These are phyloP conservation scores for Hylodesmum podocarpum DNA, from an alignment of 306 rosid genomes.

Conservation along the genomic window DNA sequence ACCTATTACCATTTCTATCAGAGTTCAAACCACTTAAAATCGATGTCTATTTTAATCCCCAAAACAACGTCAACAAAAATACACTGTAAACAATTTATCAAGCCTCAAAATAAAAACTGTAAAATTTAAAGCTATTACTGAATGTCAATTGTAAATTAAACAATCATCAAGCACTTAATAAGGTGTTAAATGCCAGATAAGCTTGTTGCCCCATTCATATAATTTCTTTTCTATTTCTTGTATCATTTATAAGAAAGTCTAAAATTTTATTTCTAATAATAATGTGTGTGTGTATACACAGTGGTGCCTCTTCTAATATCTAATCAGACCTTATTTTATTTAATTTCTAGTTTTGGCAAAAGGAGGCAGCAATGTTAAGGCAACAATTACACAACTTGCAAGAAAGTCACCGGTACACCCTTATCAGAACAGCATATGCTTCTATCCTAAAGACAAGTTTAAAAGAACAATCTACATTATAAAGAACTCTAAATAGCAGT, in stretches of 20 bases:
- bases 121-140: neutral
- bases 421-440: neutral
- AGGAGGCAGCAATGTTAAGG: conserved; percentile 80
- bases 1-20: no score
- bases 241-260: neutral
- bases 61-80: neutral
- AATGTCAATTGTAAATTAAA: neutral
- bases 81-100: neutral
- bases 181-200: neutral
- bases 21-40: neutral
- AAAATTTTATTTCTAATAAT: neutral
- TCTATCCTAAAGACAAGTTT: neutral
- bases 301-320: conserved; percentile 19
- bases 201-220: neutral
- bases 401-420: conserved; percentile 74
- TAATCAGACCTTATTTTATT: conserved; percentile 1
- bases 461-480: neutral
- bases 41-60: neutral
- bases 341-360: conserved; percentile 78
- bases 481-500: neutral
- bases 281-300: neutral
- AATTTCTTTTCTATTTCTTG: neutral
- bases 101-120: neutral
- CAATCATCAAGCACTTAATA: neutral
- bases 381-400: conserved; percentile 78